Conservation (phyloP, 768 basidiomycete genomes). For the Cubamyces lactineus region DNA sequence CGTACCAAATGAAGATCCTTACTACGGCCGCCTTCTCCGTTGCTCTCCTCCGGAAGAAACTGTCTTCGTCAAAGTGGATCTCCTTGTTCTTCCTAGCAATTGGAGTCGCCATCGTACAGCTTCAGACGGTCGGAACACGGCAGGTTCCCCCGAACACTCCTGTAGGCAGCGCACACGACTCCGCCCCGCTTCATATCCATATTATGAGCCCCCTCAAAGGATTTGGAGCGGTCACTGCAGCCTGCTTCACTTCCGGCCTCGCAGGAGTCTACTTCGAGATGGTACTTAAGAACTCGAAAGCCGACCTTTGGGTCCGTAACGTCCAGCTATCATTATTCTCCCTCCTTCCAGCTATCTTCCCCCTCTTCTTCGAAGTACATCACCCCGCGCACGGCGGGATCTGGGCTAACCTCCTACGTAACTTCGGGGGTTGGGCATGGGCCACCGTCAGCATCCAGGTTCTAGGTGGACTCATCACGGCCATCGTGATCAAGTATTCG, state of each 20-base stretch:
- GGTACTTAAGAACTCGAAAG: conserved; percentile 88
- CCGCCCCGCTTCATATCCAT: conserved; percentile 33
- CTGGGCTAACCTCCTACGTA: conserved; percentile 62
- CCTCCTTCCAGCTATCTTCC: conserved; percentile 82
- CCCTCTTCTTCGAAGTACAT: conserved; percentile 59
- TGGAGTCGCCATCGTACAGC: conserved; percentile 84
- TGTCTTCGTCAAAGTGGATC: conserved; percentile 80
- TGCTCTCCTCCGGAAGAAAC: conserved; percentile 73
- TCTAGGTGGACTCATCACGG: conserved; percentile 89
- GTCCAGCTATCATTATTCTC: conserved; percentile 96
- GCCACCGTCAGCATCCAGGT: conserved; percentile 88
- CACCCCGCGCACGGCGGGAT: conserved; percentile 29
- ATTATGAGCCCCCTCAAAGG: conserved; percentile 84
- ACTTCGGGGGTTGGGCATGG: conserved; percentile 93
- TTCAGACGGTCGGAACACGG: conserved; percentile 36
- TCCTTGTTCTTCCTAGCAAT: conserved; percentile 83
- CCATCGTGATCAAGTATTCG: conserved; percentile 92
- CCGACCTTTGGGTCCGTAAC: conserved; percentile 96
- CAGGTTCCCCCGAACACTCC: conserved; percentile 39
- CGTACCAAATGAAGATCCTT: conserved; percentile 96
- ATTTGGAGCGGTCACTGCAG: conserved; percentile 85
- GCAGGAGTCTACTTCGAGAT: conserved; percentile 99
- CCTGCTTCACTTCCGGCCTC: conserved; percentile 94
- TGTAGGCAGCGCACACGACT: conserved; percentile 61
- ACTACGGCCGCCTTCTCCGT: conserved; percentile 93